Evolutionary conservation across 805 yeast species (phyloP), one percentile per base, ranked within the genome.

Genomic region (Zygoascus ofunaensis): DNA sequence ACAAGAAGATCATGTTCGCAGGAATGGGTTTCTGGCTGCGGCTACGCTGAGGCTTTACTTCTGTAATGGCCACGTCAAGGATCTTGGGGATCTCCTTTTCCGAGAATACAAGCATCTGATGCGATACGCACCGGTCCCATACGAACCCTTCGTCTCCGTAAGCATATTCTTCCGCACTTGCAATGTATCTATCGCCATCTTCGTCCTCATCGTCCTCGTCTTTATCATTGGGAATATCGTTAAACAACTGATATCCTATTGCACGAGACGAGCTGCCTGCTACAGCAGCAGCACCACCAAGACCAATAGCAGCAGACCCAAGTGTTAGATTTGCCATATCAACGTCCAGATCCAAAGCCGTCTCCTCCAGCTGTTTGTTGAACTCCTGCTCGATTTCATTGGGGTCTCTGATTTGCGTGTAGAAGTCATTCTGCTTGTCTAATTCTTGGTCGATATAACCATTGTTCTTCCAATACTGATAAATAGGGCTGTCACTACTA

Each of bases 381-480:
- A 52, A 26, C 21, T 55, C 56, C n/a, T 42, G 49, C 34, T 49
- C 55, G n/a, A 43, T 14, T 19, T 41, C 46, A 21, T 34, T 34
- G 5, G 52, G 46, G 32, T 48, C 51, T 28, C 39, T 26, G 2
- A 51, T 55, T 30, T 52, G 51, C 24, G 49, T 42, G 40, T 60
- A 60, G 42, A 54, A 57, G 39, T 58, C 62, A 30, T 47, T 54
- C 20, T 40, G 43, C 4, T 37, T 24, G 7, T 43, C 46, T 26
- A 26, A 12, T 7, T 24, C 46, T 2, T 42, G 44, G 14, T 42
- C 42, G 19, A 57, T 51, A 24, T 50, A 47, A 12, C 63, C 65
- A 2, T 47, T 45, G 14, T 47, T 64, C 51, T 72, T 71, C 60
- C 79, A 74, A 58, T 72, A 82, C 30, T 73, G 78, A 49, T 74